phyloP scores from a whole-genome alignment of 495 filamentous ascomycete genomes.

The Lichina pygmaea region DNA sequence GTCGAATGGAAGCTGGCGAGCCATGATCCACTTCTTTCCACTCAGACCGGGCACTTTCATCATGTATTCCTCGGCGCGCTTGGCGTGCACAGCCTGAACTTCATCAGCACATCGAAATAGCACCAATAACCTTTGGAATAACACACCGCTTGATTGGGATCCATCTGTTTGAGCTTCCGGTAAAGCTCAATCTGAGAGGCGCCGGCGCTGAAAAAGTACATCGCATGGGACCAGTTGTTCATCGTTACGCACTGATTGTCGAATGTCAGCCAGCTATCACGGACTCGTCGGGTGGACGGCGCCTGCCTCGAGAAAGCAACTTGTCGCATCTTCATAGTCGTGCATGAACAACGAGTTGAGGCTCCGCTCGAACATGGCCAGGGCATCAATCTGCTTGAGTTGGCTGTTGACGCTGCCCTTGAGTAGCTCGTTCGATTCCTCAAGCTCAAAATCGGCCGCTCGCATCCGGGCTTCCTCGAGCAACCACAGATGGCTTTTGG shows the following conservation, averaged over 20 bases:
- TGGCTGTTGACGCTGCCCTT: constrained; percentile 28
- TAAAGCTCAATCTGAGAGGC: constrained; percentile 55
- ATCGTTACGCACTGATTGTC: constrained; percentile 36
- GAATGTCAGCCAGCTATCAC: constrained; percentile 1
- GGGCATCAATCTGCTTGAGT: constrained; percentile 60
- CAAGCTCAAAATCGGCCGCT: constrained; percentile 35
- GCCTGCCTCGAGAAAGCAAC: constrained; percentile 38
- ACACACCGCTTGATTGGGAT: constrained; percentile 19
- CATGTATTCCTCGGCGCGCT: constrained; percentile 40
- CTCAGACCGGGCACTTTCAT: constrained; percentile 43
- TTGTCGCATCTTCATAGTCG: constrained; percentile 38
- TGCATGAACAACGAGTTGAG: constrained; percentile 58
- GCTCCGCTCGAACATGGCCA: constrained; percentile 64
- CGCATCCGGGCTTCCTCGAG: constrained; percentile 72
- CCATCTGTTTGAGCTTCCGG: constrained; percentile 24
- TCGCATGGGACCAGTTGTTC: constrained; percentile 70
- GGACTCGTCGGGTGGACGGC: background rate
- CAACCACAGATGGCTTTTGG: constrained; percentile 63
- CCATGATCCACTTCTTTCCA: constrained; percentile 76
- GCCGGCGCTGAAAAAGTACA: constrained; percentile 82
- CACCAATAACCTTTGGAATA: no score
- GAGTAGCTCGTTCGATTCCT: constrained; percentile 39
- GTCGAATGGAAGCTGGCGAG: constrained; percentile 71
- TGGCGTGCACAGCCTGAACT: constrained; percentile 17
- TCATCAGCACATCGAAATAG: no score